These are phyloP conservation scores for Starmera caribaea DNA, from an alignment of 805 yeast species.

Conservation along the genomic window DNA sequence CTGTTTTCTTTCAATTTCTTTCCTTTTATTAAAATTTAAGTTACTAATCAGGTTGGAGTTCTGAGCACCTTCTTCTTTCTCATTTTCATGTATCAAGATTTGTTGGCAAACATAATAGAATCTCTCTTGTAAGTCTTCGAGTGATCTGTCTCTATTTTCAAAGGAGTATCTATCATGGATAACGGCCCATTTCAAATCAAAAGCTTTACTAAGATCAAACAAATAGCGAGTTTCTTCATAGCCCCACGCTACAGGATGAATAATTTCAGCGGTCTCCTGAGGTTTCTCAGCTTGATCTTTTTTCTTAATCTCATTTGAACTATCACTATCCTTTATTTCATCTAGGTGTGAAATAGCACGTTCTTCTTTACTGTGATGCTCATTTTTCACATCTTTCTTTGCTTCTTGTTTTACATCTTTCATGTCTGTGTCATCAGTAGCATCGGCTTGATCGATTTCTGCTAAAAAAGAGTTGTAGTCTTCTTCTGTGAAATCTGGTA, in stretches of 20 bases:
- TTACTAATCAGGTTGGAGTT: constrained; percentile 51
- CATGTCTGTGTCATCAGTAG: constrained; percentile 1
- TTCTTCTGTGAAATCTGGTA: constrained; percentile 59
- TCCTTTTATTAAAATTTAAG: constrained; percentile 57
- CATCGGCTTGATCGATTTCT: constrained; percentile 4
- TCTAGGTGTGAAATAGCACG: background rate
- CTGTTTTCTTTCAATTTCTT: constrained; percentile 71
- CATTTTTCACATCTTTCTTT: constrained; percentile 6
- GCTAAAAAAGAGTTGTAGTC: constrained; percentile 46
- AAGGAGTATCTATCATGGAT: constrained; percentile 50
- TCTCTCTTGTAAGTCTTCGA: constrained; percentile 79
- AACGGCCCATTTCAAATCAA: constrained; percentile 48
- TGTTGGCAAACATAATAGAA: constrained; percentile 62
- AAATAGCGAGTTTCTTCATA: constrained; percentile 70
- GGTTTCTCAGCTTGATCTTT: constrained; percentile 18
- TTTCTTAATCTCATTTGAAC: constrained; percentile 5
- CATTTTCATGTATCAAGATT: constrained; percentile 34
- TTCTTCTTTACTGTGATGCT: constrained; percentile 6
- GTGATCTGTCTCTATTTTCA: constrained; percentile 26
- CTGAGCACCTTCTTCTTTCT: constrained; percentile 29
- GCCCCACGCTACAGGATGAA: constrained; percentile 39
- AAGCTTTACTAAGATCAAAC: constrained; percentile 58
- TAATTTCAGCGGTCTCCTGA: constrained; percentile 2
- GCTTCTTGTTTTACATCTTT: background rate
- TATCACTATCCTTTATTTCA: constrained; percentile 2